Base-by-base conservation (phyloP, 1,284 basidiomycete genomes). In the Puccinia polysora region DNA sequence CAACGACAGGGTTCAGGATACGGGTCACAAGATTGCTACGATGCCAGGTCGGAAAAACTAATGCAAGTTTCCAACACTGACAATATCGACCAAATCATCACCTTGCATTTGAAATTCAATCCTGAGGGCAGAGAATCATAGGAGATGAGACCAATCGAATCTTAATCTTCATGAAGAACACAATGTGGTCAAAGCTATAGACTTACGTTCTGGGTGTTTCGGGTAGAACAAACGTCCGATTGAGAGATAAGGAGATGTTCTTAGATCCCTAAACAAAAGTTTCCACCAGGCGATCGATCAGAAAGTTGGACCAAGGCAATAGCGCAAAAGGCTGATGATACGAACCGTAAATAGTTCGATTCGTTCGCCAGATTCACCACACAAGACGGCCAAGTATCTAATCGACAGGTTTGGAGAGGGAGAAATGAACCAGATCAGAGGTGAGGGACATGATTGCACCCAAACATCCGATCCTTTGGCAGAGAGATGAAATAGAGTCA, bases 341-440 rank as follows among this genome's bases (percentile, higher is more conserved):
- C 75, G 71, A 25, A 77, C 90, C 36, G 90, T 90, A 79, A 92
- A 92, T 3, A 92, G 82, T 77, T 92, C 90, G 62, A 92, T 89
- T 77, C 91, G 89, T 81, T 92, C 90, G n/a, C 89, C 90, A 75
- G 86, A 88, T 47, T 92, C 90, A n/a, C 90, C 90, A 75, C 90
- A 91, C 0, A 92, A 83, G 76, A 92, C 91, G 4, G 90, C 90
- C 32, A 92, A 83, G 81, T 91, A 91, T 78, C 89, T 91, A 74
- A 34, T n/a, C 65, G 4, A 47, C 18, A 40, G 25, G 18, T 38
- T 6, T 36, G 5, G 0, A n/a, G 43, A 65, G 68, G 49, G 40
- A 36, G 25, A 71, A n/a, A n/a, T n/a, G n/a, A n/a, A n/a, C n/a
- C n/a, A n/a, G n/a, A n/a, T n/a, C n/a, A n/a, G n/a, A n/a, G n/a